phyloP scores from a whole-genome alignment of 129 eudicot genomes.

The Daucus carota region DNA sequence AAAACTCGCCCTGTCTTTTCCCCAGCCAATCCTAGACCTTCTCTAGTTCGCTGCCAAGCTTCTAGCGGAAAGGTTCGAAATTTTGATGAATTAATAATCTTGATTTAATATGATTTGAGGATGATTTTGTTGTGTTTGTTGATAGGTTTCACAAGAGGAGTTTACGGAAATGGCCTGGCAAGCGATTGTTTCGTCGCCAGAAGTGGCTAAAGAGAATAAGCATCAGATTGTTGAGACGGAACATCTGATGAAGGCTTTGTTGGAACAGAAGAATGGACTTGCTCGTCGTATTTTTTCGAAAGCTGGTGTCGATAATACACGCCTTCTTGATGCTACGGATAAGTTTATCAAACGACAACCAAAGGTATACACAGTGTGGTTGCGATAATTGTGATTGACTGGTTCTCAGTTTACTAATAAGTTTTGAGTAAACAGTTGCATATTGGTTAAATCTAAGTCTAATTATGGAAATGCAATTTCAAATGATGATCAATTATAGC shows the following conservation, averaged over 20 bases:
- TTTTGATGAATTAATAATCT: not conserved
- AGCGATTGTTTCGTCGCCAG: slow-evolving; percentile 86
- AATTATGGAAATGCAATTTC: not conserved
- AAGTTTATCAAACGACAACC: slow-evolving; percentile 85
- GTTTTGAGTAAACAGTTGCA: not conserved
- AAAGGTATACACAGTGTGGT: slow-evolving; percentile 59
- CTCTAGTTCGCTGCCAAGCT: slow-evolving; percentile 57
- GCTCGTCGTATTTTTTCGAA: slow-evolving; percentile 91
- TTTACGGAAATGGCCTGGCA: slow-evolving; percentile 99
- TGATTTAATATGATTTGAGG: not conserved
- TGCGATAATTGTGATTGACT: no score
- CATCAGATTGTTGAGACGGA: slow-evolving; percentile 98
- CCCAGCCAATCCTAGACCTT: slow-evolving; percentile 21
- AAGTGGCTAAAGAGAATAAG: slow-evolving; percentile 88
- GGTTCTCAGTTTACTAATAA: no score
- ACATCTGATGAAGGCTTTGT: slow-evolving; percentile 80
- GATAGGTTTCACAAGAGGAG: slow-evolving; percentile 78
- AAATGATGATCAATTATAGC: not conserved
- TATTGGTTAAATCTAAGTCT: not conserved
- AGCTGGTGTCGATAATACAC: slow-evolving; percentile 88
- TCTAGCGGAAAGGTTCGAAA: slow-evolving; percentile 45
- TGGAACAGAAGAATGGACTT: slow-evolving; percentile 94
- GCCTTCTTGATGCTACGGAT: slow-evolving; percentile 87
- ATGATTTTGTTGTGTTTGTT: not conserved
- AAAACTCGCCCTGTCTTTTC: slow-evolving; percentile 15